Evolutionary conservation across 2,329 filamentous ascomycete genomes (phyloP).

Genomic region (Scedosporium aurantiacum): DNA sequence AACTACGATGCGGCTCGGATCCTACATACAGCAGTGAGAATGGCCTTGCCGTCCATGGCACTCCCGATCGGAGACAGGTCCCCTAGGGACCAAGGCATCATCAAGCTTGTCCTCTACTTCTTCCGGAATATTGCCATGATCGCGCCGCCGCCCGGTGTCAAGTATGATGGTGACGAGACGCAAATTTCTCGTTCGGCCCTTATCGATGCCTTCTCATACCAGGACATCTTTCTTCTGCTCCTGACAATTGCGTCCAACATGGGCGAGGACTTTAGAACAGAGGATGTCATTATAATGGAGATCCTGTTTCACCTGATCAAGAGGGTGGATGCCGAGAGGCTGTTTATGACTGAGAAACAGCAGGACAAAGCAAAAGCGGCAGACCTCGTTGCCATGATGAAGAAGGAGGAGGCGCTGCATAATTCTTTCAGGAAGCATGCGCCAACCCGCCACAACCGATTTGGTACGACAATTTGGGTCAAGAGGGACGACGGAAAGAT

Average conservation of each 20-base stretch:
- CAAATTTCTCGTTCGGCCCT: slow-evolving; percentile 80
- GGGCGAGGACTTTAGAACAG: slow-evolving; percentile 81
- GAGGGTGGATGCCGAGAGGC: slow-evolving; percentile 68
- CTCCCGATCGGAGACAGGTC: slow-evolving; percentile 63
- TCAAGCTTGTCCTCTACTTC: slow-evolving; percentile 82
- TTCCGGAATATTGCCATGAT: slow-evolving; percentile 85
- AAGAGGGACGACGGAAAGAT: slow-evolving; percentile 77
- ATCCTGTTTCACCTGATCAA: slow-evolving; percentile 89
- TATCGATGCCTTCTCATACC: slow-evolving; percentile 79
- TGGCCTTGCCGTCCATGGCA: slow-evolving; percentile 79
- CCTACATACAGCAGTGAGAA: slow-evolving; percentile 68
- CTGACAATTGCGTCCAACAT: slow-evolving; percentile 86
- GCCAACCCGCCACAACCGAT: slow-evolving; percentile 81
- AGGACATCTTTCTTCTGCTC: slow-evolving; percentile 79
- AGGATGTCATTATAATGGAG: slow-evolving; percentile 84
- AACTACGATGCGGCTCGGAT: slow-evolving; percentile 70
- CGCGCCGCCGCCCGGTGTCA: slow-evolving; percentile 57
- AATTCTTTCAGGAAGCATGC: slow-evolving; percentile 65
- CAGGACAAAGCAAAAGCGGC: slow-evolving; percentile 56
- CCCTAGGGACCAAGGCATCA: slow-evolving; percentile 76
- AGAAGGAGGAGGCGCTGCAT: slow-evolving; percentile 75
- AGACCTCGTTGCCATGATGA: slow-evolving; percentile 64
- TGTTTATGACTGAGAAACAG: slow-evolving; percentile 75
- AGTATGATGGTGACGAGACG: slow-evolving; percentile 77
- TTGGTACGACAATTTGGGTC: slow-evolving; percentile 96